phyloP scores from a whole-genome alignment of 106 monocot species.

The Agapanthus africanus region DNA sequence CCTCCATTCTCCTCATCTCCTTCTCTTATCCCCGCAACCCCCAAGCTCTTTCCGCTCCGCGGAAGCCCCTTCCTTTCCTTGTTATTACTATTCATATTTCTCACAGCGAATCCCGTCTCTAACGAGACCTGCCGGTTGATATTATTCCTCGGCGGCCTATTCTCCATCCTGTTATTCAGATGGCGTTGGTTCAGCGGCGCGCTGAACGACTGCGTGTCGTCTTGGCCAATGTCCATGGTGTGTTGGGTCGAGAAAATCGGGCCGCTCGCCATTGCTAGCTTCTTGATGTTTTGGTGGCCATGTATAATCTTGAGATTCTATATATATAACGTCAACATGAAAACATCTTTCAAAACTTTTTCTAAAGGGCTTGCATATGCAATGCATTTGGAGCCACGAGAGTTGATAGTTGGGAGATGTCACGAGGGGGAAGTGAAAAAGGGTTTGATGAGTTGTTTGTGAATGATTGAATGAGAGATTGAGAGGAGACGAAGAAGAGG shows the following conservation, averaged over 20 bases:
- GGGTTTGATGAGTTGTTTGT: background rate
- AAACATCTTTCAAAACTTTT: no score
- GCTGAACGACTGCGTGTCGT: conserved; percentile 6
- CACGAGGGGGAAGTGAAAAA: no score
- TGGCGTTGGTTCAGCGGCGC: conserved; percentile 28
- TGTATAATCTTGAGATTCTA: no score
- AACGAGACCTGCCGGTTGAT: conserved; percentile 70
- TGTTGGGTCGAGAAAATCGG: conserved; percentile 14
- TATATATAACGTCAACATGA: background rate
- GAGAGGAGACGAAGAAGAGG: no score
- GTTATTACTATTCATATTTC: conserved; percentile 4
- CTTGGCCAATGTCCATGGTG: conserved; percentile 38
- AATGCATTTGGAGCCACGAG: no score
- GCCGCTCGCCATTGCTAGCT: conserved; percentile 7
- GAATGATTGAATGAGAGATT: no score
- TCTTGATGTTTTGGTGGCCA: background rate
- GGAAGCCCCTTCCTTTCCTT: conserved; percentile 9
- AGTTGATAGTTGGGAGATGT: background rate
- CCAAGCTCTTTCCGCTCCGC: conserved; percentile 55
- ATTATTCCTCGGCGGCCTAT: background rate
- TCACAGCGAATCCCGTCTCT: conserved; percentile 33
- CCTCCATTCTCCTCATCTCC: background rate
- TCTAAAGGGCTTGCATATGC: no score
- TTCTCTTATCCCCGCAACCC: conserved; percentile 7
- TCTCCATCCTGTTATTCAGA: background rate